These are phyloP conservation scores for Myxozyma melibiosi DNA, from an alignment of 805 yeast genomes.

Conservation along the genomic window DNA sequence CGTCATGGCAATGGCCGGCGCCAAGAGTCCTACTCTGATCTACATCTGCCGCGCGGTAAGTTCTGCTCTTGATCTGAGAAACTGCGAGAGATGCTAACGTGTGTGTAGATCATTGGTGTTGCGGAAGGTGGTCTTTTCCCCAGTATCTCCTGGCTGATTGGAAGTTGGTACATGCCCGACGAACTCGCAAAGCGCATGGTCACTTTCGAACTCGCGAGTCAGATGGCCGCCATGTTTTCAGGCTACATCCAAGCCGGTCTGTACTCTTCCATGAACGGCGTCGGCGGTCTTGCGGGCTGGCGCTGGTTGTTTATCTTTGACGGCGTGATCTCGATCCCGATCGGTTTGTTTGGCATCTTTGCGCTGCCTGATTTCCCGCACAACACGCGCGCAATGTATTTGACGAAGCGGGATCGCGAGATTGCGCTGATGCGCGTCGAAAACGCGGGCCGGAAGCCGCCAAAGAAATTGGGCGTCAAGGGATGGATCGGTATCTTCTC, in stretches of 20 bases:
- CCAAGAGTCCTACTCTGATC: conserved; percentile 53
- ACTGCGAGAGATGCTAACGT: background rate
- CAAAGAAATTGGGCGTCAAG: conserved; percentile 3
- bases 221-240: conserved; percentile 50
- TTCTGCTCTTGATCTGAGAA: background rate
- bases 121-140: conserved; percentile 71
- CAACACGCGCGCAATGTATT: conserved; percentile 11
- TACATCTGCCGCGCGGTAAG: conserved; percentile 61
- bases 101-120: conserved; percentile 50
- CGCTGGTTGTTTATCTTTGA: conserved; percentile 67
- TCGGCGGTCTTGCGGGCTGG: conserved; percentile 43
- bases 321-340: conserved; percentile 50
- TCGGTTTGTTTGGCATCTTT: conserved; percentile 43
- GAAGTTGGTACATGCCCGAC: conserved; percentile 59
- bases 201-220: conserved; percentile 48
- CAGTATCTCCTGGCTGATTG: conserved; percentile 44
- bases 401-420: conserved; percentile 12
- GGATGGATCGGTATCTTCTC: conserved; percentile 4
- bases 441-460: conserved; percentile 19
- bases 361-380: conserved; percentile 15
- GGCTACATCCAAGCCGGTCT: conserved; percentile 61
- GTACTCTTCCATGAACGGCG: conserved; percentile 30
- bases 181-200: conserved; percentile 49
- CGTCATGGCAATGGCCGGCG: conserved; percentile 50
- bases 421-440: conserved; percentile 14